Conservation (phyloP, 139 green algal species). For the Pleodorina starrii region DNA sequence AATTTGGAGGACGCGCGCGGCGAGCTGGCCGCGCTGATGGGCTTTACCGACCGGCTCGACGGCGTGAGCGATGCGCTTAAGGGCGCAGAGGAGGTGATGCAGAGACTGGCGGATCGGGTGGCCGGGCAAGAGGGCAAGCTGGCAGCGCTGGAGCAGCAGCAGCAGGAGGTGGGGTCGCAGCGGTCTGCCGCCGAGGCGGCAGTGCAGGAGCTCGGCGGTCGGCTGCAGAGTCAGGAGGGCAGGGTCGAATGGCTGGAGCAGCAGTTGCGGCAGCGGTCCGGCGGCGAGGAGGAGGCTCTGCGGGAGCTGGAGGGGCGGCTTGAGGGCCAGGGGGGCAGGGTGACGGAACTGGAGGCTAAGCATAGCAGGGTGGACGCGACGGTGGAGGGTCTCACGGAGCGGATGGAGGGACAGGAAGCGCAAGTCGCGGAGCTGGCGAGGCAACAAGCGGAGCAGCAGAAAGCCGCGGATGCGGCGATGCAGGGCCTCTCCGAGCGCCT, state of each 20-base stretch:
- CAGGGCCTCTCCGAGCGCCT: neutral
- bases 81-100: no score
- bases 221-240: neutral
- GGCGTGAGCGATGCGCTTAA: neutral
- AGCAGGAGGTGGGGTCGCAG: constrained; percentile 26
- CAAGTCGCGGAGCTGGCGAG: neutral
- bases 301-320: neutral
- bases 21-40: neutral
- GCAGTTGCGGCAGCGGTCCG: neutral
- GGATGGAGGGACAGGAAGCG: neutral
- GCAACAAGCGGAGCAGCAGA: neutral
- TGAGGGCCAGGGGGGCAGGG: neutral
- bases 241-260: neutral
- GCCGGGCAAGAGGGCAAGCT: neutral
- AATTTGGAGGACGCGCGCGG: neutral
- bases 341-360: neutral
- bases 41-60: neutral
- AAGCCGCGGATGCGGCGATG: neutral
- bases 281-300: neutral
- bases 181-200: neutral
- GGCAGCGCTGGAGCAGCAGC: neutral
- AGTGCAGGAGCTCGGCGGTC: neutral
- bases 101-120: neutral
- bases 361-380: neutral
- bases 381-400: neutral